Percentiles rank a stretch among this genome's conserved stretches.
These are phyloP conservation scores for Backusella luteola DNA, from an alignment of 192 early-diverging fungal genomes.

Conservation along the genomic window DNA sequence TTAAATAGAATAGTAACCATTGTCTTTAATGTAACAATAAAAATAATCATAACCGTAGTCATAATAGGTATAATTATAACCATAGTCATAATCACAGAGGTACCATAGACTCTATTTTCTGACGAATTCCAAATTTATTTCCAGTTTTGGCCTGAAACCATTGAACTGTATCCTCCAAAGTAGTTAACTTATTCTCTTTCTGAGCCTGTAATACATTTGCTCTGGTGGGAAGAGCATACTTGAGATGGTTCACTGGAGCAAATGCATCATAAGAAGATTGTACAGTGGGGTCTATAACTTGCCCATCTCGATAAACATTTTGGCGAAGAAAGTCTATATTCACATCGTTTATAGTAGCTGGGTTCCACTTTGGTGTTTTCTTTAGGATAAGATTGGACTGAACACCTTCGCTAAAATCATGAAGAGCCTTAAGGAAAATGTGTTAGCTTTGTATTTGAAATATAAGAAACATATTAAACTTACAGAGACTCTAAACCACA, in stretches of 20 bases:
- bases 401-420: slow-evolving; percentile 91
- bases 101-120: slow-evolving; percentile 59
- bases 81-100: no score
- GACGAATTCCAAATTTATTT: slow-evolving; percentile 64
- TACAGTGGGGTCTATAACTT: slow-evolving; percentile 15
- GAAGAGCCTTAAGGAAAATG: slow-evolving; percentile 35
- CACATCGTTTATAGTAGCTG: slow-evolving; percentile 52
- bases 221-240: slow-evolving; percentile 64
- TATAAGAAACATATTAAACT: background rate
- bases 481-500: slow-evolving; percentile 69
- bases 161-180: slow-evolving; percentile 46
- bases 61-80: no score
- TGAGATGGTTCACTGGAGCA: slow-evolving; percentile 51
- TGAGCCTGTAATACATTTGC: slow-evolving; percentile 51
- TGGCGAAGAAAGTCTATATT: slow-evolving; percentile 28
- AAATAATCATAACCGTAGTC: no score
- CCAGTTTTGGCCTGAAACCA: slow-evolving; percentile 55
- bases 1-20: no score
- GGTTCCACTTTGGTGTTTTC: slow-evolving; percentile 70
- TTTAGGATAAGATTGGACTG: slow-evolving; percentile 75
- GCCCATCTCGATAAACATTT: slow-evolving; percentile 47
- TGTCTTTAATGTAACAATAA: no score
- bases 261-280: slow-evolving; percentile 39
- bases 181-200: slow-evolving; percentile 8
- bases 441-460: no score